A percentile compares a stretch with the other conserved stretches of the same genome.
Evolutionary conservation across 345 rosid genomes (phyloP).

Genomic region (Chamaenerion angustifolium): DNA sequence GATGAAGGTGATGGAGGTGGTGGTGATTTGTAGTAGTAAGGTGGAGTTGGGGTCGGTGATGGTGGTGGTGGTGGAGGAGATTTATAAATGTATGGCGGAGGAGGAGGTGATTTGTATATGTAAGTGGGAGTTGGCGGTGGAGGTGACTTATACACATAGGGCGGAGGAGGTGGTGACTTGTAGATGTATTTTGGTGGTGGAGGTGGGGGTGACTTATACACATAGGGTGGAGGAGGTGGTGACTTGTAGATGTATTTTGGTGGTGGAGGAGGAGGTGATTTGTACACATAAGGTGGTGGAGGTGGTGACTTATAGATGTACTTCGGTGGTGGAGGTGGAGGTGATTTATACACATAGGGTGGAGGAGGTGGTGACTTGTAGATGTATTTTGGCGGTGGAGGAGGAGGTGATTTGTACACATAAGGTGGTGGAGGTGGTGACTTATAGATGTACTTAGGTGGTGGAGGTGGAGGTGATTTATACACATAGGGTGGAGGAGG

Average conservation of each 20-base stretch:
- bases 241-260: slow-evolving; percentile 23
- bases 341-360: background rate
- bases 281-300: slow-evolving; percentile 9
- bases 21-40: background rate
- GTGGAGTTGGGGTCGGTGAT: background rate
- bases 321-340: slow-evolving; percentile 13
- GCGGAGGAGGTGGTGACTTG: slow-evolving; percentile 31
- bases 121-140: slow-evolving; percentile 10
- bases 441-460: slow-evolving; percentile 15
- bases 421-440: slow-evolving; percentile 16
- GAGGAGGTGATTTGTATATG: slow-evolving; percentile 19
- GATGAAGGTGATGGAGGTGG: background rate
- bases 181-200: slow-evolving; percentile 14
- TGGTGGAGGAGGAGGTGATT: slow-evolving; percentile 18
- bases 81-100: slow-evolving; percentile 8
- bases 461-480: slow-evolving; percentile 17
- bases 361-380: slow-evolving; percentile 27
- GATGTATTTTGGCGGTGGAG: slow-evolving; percentile 19
- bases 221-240: slow-evolving; percentile 25
- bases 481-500: slow-evolving; percentile 16
- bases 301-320: slow-evolving; percentile 35
- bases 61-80: slow-evolving; percentile 5
- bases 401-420: slow-evolving; percentile 18
- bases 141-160: slow-evolving; percentile 20
- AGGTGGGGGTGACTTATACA: slow-evolving; percentile 28